phyloP scores from a whole-genome alignment of 2,329 filamentous ascomycete genomes.

The Neocucurbitaria cava region DNA sequence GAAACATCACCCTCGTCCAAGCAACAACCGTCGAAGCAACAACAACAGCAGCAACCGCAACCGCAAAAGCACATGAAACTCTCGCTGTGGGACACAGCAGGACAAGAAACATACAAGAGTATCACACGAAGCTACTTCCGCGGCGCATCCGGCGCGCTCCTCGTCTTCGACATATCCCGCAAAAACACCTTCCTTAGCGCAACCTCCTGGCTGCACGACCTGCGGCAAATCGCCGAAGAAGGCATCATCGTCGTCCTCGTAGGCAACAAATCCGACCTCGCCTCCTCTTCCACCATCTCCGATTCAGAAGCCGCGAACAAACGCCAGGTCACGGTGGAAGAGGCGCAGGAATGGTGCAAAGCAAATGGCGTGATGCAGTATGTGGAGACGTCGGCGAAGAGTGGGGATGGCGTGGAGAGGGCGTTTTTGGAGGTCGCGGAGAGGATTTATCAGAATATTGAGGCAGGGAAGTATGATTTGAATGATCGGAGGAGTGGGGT shows the following conservation, averaged over 20 bases:
- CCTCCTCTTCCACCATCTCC: constrained; percentile 53
- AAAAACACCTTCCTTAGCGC: constrained; percentile 85
- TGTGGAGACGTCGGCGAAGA: constrained; percentile 96
- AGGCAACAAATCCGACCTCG: constrained; percentile 92
- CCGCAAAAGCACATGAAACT: constrained; percentile 86
- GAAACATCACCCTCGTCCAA: constrained; percentile 22
- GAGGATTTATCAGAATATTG: constrained; percentile 95
- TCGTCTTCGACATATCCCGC: constrained; percentile 94
- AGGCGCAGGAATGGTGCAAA: constrained; percentile 89
- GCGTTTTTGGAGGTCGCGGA: constrained; percentile 94
- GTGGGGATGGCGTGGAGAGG: constrained; percentile 88
- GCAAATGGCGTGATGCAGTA: constrained; percentile 89
- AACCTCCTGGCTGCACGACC: constrained; percentile 91
- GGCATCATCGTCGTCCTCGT: constrained; percentile 94
- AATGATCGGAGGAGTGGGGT: constrained; percentile 93
- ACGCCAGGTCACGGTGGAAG: constrained; percentile 79
- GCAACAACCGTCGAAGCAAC: constrained; percentile 7
- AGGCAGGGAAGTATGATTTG: constrained; percentile 91
- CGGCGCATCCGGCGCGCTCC: constrained; percentile 76
- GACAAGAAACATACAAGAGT: constrained; percentile 96
- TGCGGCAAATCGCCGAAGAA: constrained; percentile 93
- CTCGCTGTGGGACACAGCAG: constrained; percentile 93
- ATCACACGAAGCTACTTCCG: constrained; percentile 95
- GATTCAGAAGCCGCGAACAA: constrained; percentile 61
- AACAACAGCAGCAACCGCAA: constrained; percentile 40